Conservation (phyloP, 495 filamentous ascomycete species). For the Bathelium albidoporum region DNA sequence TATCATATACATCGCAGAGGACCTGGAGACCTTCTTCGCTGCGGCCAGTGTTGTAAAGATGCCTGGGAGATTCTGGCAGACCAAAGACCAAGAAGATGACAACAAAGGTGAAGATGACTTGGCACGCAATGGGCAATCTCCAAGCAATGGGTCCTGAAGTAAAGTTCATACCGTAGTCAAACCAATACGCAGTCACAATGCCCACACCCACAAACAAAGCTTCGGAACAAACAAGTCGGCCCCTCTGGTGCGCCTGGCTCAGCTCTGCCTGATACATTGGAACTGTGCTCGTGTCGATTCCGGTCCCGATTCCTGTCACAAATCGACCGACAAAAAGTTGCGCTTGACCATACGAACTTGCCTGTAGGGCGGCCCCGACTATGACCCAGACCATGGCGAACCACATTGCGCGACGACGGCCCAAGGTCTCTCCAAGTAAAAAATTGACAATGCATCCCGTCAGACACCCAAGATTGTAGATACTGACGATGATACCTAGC, state of each 20-base stretch:
- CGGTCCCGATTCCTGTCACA: conserved; percentile 28
- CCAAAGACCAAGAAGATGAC: conserved; percentile 30
- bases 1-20: conserved; percentile 34
- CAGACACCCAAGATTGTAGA: conserved; percentile 30
- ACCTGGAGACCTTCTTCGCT: conserved; percentile 39
- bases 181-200: conserved; percentile 25
- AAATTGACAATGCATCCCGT: conserved; percentile 26
- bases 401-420: conserved; percentile 27
- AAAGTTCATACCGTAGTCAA: conserved; percentile 23
- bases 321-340: conserved; percentile 23
- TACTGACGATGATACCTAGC: conserved; percentile 27
- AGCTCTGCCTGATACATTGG: conserved; percentile 30
- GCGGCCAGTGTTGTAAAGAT: conserved; percentile 32
- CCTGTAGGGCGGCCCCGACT: conserved; percentile 23
- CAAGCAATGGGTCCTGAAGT: conserved; percentile 23
- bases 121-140: conserved; percentile 27
- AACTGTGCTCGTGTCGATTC: conserved; percentile 23
- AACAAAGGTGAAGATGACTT: conserved; percentile 25
- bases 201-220: conserved; percentile 28
- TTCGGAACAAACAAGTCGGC: conserved; percentile 25
- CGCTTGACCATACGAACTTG: conserved; percentile 22
- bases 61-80: conserved; percentile 25
- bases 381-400: conserved; percentile 28
- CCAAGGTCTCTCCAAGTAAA: conserved; percentile 22
- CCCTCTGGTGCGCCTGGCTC: conserved; percentile 23